Evolutionary conservation across 148 eudicot species (phyloP), one percentile per base, ranked within the genome.

Genomic region (Fagopyrum esculentum): DNA sequence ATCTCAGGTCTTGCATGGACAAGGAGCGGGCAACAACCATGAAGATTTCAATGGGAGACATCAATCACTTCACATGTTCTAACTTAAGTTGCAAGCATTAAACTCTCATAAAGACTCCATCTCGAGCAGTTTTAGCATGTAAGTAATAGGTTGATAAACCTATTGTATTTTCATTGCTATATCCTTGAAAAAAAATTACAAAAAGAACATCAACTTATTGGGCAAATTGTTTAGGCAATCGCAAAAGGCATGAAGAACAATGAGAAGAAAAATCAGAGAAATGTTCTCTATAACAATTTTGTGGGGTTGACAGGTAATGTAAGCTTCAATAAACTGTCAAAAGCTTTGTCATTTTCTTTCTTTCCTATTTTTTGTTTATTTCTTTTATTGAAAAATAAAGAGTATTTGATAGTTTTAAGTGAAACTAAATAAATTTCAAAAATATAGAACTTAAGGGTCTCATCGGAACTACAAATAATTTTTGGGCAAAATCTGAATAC

Each of bases 11-110:
- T 16, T 15, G 69, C 44, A 63, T 30, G 44, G 69, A 44, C 69
- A 63, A 63, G 44, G 69, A 63, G 69, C 70, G 40, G 46, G 70
- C 70, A 11, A 35, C 40, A 64, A 45, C 70, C 35, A 64, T 64
- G 70, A 64, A 64, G 46, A 64, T 64, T 40, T 46, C 70, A 64
- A 15, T 40, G 35, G 29, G 70, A 64, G 70, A 64, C 12, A 64
- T 64, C 70, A 64, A 63, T 63, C 15, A 16, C 69, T 63, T 63
- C 10, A 63, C 69, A 8, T 30, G 69, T 7, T 7, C 43, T 26
- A 30, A 64, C 8, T 35, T 64, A 35, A n/a, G n/a, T n/a, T n/a
- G n/a, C n/a, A n/a, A n/a, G n/a, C n/a, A n/a, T n/a, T n/a, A n/a
- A n/a, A n/a, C n/a, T n/a, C n/a, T n/a, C n/a, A n/a, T n/a, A n/a